Evolutionary conservation across 163 green algal genomes (phyloP).

Genomic region (Botryococcus braunii): DNA sequence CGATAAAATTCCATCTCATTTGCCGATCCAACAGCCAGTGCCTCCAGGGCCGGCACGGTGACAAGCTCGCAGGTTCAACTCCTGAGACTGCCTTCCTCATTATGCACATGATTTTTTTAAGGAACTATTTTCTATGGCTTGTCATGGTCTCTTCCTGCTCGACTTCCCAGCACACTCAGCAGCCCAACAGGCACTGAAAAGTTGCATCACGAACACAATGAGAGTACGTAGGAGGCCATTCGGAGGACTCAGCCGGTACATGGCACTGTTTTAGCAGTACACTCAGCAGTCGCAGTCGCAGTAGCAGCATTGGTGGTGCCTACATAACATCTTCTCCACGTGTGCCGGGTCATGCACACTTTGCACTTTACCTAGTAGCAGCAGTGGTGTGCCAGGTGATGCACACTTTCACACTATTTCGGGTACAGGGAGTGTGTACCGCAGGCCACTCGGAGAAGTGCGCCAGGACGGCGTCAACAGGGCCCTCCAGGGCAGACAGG

Average conservation of each 20-base stretch:
- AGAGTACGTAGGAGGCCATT: no score
- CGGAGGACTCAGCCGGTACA: no score
- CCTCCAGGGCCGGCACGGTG: background rate
- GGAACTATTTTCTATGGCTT: no score
- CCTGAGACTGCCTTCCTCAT: no score
- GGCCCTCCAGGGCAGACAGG: constrained; percentile 10
- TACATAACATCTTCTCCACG: background rate
- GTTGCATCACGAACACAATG: no score
- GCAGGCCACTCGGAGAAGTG: constrained; percentile 15
- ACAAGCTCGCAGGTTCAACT: background rate
- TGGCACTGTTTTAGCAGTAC: background rate
- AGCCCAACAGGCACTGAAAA: no score
- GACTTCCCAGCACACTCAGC: no score
- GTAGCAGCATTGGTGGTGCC: background rate
- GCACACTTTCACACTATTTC: background rate
- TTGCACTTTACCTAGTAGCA: background rate
- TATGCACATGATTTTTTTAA: no score
- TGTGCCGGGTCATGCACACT: background rate
- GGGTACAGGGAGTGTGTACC: background rate
- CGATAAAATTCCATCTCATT: background rate
- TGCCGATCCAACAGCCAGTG: background rate
- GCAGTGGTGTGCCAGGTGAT: background rate
- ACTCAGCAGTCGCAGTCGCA: background rate
- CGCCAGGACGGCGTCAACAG: constrained; percentile 9
- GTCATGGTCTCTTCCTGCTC: no score